Evolutionary conservation across 352 stramenopile species (phyloP), one percentile per base, ranked within the genome.

Genomic region (Pythium pectinolyticum): DNA sequence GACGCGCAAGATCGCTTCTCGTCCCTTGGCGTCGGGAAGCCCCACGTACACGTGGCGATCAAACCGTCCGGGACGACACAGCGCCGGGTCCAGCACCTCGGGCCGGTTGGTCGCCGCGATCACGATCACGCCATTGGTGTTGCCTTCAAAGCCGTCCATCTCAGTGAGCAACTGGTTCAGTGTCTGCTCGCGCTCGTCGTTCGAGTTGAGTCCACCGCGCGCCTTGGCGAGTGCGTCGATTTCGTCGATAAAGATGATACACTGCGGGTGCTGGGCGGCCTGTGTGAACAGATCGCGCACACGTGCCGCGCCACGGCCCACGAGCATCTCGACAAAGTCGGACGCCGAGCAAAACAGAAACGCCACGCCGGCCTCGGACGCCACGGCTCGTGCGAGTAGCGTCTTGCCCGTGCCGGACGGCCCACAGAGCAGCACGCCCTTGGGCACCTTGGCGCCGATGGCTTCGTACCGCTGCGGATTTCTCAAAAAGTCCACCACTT

Each of bases 201-300:
- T 98, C 41, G 84, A 91, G 67, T 93, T 94, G 39, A 96, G 69
- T 1, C 89, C 89, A 11, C 88, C 86, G n/a, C 90, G 77, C 0
- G 84, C 84, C 51, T 93, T 93, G 24, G 86, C 85, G 15, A 99
- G 77, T 24, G 96, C 94, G 81, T 99, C 96, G 67, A 99, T 97
- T 63, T 99, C 96, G 73, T 99, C 96, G 66, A 99, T 98, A 71
- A 99, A 99, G 67, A 99, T 97, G 66, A 99, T 98, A 66, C 95
- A 99, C 27, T 95, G 95, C 30, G 91, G 66, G 84, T 98, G 74
- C 80, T 98, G 95, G 66, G 93, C 90, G 3, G 94, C 95, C 71
- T 98, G 89, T 24, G 78, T 93, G 74, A 98, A 99, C 27, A 98
- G 78, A 52, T 97, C 89, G 57, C 95, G 86, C 28, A 99, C 94